These are phyloP conservation scores for Aspergillus unguis DNA, from an alignment of 2,329 filamentous ascomycete species.

Conservation along the genomic window DNA sequence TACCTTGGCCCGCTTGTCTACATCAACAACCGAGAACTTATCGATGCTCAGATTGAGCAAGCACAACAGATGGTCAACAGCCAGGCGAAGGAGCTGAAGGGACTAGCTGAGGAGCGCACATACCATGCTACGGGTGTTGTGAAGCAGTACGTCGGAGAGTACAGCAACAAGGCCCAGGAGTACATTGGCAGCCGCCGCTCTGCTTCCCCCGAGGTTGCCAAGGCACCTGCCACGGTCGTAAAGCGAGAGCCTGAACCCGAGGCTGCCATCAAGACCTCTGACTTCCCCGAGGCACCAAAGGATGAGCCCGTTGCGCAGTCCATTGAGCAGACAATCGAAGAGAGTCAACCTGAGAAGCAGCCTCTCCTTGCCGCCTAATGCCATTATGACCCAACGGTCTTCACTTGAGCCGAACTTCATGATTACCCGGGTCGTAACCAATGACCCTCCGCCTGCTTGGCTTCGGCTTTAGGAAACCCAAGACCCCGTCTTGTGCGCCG, in stretches of 20 bases:
- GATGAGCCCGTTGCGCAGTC: slow-evolving; percentile 33
- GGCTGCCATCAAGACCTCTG: slow-evolving; percentile 41
- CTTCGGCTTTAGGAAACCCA: not conserved
- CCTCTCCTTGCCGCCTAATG: slow-evolving; percentile 33
- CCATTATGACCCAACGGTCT: not conserved
- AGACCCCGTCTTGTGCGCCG: slow-evolving; percentile 6
- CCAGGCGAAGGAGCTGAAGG: slow-evolving; percentile 59
- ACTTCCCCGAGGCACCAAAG: slow-evolving; percentile 50
- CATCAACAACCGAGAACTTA: slow-evolving; percentile 62
- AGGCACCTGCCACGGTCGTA: slow-evolving; percentile 23
- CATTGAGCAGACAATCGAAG: slow-evolving; percentile 29
- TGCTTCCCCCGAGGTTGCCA: slow-evolving; percentile 32
- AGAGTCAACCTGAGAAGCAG: slow-evolving; percentile 29
- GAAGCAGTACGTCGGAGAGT: slow-evolving; percentile 59
- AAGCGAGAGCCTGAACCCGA: slow-evolving; percentile 39
- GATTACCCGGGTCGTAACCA: not conserved
- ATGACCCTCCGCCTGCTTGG: not conserved
- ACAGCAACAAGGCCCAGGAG: slow-evolving; percentile 59
- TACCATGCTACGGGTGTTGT: slow-evolving; percentile 56
- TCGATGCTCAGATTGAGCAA: slow-evolving; percentile 59
- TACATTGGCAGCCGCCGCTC: slow-evolving; percentile 44
- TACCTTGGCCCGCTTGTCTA: slow-evolving; percentile 62
- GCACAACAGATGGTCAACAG: slow-evolving; percentile 53
- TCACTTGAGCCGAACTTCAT: not conserved
- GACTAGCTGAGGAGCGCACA: slow-evolving; percentile 59